Evolutionary conservation across 495 filamentous ascomycete genomes (phyloP), one percentile per base, ranked within the genome.

Genomic region (Podospora conica): DNA sequence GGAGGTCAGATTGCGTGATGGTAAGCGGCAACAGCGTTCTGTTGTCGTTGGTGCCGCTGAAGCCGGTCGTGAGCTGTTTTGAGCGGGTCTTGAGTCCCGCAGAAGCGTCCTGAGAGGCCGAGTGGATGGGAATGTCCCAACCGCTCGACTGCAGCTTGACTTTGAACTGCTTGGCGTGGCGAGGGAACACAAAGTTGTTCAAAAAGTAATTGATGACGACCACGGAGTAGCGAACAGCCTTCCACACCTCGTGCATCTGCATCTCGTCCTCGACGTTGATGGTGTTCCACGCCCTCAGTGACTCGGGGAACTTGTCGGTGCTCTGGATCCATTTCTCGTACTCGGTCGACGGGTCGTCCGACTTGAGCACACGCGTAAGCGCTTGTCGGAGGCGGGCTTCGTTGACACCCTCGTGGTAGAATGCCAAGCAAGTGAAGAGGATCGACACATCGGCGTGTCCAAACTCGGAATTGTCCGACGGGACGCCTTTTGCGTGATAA

Each of bases 381-480:
- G 70, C 73, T 25, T 81, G 70, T n/a, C 69, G 68, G 8, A 85
- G 73, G 56, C 84, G 81, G 11, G 63, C 53, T 20, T 69, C 10
- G 25, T 60, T 75, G 0, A 86, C 59, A 8, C 83, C 82, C 15
- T 73, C 69, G 59, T 84, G 85, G 68, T 85, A 86, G 68, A 84
- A 85, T 0, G 79, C 73, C 2, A 86, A 68, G 53, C 79, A 84
- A 0, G 83, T 85, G 22, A 85, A 81, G 0, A 84, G 31, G 22
- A 85, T 85, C 9, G 82, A 77, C 6, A 84, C 83, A 69, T 86
- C 83, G 4, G 84, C 83, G 66, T 86, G 83, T 20, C 84, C 82
- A 66, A 74, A 85, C 66, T 85, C 83, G 8, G 82, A 78, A 33
- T 78, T 73, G 9, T 80, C 77, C n/a, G 77, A 80, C 2, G 83